Evolutionary conservation across 306 rosid species (phyloP), one percentile per base, ranked within the genome.

Genomic region (Sophora flavescens): DNA sequence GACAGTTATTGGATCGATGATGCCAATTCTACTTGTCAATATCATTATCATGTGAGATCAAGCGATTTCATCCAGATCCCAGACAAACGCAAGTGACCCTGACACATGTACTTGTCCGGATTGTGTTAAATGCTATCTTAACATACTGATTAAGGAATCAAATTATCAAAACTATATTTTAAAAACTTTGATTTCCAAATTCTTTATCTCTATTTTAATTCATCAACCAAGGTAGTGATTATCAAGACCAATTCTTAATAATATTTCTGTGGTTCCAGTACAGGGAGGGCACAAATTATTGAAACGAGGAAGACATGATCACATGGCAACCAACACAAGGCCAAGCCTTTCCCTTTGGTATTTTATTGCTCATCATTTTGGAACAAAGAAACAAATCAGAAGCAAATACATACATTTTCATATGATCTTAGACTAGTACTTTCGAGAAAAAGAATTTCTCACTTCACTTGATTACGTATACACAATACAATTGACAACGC

Each of bases 381-480:
- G 65, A 44, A 67, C 58, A 70, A n/a, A 52, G 39, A 72, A 71
- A 79, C 74, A 71, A 78, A 62, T 76, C 77, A 62, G 78, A 81
- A 70, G 63, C 85, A 81, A 70, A 69, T 69, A 70, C 78, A 69
- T 70, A 81, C 81, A 75, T 53, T 76, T 81, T 81, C 63, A 69
- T 56, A 62, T 82, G 88, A 71, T 76, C 81, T 83, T 81, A 62
- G 83, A 79, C 83, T 68, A 76, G 39, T 74, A 42, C 60, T 65
- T 67, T 35, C 17, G 82, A 82, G 90, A 83, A 88, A 58, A 68
- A 77, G 15, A 79, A 2, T 32, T 78, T 80, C 72, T 73, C 86
- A 72, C 45, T 72, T 45, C 69, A 44, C 82, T 63, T 53, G 67
- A 77, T 69, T 62, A 74, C 44, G 61, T 44, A 73, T 62, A 50